Conservation (phyloP, 1,284 basidiomycete genomes). For the Retiboletus fuscus region DNA sequence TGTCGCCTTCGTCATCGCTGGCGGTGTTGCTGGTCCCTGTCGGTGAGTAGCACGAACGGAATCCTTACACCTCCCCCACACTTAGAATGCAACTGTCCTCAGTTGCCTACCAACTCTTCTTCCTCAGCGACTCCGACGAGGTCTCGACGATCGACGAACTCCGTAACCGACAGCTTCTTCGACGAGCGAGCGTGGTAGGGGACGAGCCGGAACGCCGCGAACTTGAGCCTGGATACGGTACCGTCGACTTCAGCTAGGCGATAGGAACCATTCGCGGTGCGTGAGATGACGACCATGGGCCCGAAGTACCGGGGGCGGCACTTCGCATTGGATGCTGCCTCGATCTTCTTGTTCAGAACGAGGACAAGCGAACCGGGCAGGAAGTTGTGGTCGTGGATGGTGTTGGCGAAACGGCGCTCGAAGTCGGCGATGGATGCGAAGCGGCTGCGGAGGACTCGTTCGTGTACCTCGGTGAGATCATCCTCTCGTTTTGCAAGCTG, state of each 20-base stretch:
- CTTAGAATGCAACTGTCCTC: no score
- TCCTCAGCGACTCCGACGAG: not conserved
- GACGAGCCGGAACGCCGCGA: slow-evolving; percentile 34
- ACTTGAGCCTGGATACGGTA: no score
- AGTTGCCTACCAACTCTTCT: no score
- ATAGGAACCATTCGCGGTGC: no score
- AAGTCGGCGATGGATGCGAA: slow-evolving; percentile 31
- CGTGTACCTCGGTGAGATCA: slow-evolving; percentile 7
- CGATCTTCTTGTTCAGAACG: no score
- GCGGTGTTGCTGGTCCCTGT: no score
- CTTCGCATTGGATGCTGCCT: slow-evolving; percentile 45
- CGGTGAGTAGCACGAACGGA: no score
- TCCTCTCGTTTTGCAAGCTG: slow-evolving; percentile 7
- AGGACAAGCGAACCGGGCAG: no score
- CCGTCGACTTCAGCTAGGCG: no score
- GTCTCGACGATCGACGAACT: not conserved
- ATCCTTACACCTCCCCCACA: no score
- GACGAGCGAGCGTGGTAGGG: slow-evolving; percentile 28
- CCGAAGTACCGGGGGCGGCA: slow-evolving; percentile 46
- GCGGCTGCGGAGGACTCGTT: slow-evolving; percentile 41
- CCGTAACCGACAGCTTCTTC: not conserved
- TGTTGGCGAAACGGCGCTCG: slow-evolving; percentile 31
- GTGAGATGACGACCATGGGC: slow-evolving; percentile 46
- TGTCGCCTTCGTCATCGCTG: no score
- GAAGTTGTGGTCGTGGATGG: slow-evolving; percentile 34